Evolutionary conservation across 2,329 filamentous ascomycete species (phyloP).

Genomic region (Aureobasidium subglaciale): DNA sequence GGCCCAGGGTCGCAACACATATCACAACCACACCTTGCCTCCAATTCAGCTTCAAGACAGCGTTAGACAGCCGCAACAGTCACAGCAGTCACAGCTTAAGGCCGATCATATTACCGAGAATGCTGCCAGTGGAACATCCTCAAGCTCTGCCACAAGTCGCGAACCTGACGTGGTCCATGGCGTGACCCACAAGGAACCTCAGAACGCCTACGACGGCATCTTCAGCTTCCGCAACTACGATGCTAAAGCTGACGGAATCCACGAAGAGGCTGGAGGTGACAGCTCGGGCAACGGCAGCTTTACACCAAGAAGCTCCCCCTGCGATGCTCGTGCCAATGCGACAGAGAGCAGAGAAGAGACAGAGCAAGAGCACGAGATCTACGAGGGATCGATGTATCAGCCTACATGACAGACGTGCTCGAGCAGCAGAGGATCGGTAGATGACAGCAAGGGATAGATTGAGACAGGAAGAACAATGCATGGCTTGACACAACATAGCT

Average conservation of each 20-base stretch:
- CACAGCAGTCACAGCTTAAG: no score
- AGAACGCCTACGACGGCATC: neutral
- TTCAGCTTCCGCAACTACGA: neutral
- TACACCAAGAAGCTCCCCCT: neutral
- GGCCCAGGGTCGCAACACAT: neutral
- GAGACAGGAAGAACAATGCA: neutral
- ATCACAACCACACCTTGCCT: neutral
- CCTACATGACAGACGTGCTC: neutral
- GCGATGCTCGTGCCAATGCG: neutral
- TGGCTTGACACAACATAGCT: slow-evolving; percentile 2
- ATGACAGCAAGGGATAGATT: neutral
- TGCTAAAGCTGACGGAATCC: neutral
- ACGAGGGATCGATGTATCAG: neutral
- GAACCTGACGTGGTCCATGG: neutral
- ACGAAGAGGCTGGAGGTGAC: neutral
- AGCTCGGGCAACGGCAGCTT: neutral
- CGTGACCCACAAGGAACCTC: neutral
- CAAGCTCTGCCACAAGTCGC: neutral
- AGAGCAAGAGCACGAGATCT: neutral
- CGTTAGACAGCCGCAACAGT: neutral
- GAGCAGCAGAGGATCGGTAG: neutral
- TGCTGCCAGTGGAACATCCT: neutral
- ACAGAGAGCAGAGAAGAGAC: neutral
- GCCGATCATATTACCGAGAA: neutral
- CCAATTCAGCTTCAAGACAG: neutral